Conservation (phyloP, 2,329 filamentous ascomycete species). For the Fusarium torreyae region DNA sequence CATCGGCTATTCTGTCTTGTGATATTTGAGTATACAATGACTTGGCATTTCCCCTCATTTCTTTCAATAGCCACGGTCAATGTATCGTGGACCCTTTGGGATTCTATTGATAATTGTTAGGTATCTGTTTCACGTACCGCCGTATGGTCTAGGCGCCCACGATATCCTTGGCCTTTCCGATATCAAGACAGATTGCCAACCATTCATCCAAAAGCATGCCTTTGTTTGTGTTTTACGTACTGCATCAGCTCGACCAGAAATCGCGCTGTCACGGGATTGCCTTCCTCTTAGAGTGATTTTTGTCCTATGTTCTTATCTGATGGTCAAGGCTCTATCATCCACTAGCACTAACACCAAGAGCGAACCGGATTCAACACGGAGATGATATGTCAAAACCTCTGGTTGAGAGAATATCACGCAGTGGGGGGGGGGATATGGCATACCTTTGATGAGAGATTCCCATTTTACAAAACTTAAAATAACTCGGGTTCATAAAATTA, state of each 20-base stretch:
- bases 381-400: slow-evolving; percentile 1
- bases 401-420: too few species aligned
- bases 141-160: slow-evolving; percentile 28
- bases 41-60: slow-evolving; percentile 23
- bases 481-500: too few species aligned
- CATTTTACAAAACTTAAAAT: too few species aligned
- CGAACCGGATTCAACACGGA: slow-evolving; percentile 30
- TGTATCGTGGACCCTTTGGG: slow-evolving; percentile 30
- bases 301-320: slow-evolving; percentile 9
- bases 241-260: slow-evolving; percentile 14
- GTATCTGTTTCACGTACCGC: slow-evolving; percentile 31
- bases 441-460: too few species aligned
- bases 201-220: slow-evolving; percentile 1
- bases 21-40: slow-evolving; percentile 11
- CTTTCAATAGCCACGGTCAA: not conserved
- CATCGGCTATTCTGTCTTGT: slow-evolving; percentile 39
- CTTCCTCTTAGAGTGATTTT: slow-evolving; percentile 17
- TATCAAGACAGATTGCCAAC: slow-evolving; percentile 9
- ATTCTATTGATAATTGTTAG: slow-evolving; percentile 37
- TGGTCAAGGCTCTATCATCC: slow-evolving; percentile 10
- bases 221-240: slow-evolving; percentile 3
- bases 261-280: slow-evolving; percentile 8
- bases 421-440: too few species aligned
- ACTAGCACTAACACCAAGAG: slow-evolving; percentile 10
- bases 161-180: slow-evolving; percentile 16